Percentiles rank a stretch among this genome's conserved stretches.
Conservation (phyloP, 176 grass and related monocot species). For the Lolium multiflorum region DNA sequence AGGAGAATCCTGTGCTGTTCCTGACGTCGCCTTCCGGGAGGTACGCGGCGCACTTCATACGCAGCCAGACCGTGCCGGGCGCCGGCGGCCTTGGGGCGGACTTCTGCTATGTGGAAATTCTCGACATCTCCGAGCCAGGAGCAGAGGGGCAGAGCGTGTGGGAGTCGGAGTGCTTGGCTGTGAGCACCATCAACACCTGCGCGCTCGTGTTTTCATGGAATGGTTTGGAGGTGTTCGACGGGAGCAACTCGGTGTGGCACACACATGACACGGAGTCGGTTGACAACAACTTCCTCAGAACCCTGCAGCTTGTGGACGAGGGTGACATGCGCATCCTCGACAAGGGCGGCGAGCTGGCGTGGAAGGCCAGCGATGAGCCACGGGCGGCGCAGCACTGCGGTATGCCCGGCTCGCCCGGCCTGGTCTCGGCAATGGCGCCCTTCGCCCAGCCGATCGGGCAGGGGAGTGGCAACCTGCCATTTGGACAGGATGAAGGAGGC, state of each 20-base stretch:
- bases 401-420: slow-evolving; percentile 68
- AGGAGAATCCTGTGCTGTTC: slow-evolving; percentile 61
- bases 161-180: slow-evolving; percentile 85
- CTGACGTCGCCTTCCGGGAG: slow-evolving; percentile 76
- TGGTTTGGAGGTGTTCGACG: slow-evolving; percentile 90
- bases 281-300: slow-evolving; percentile 60
- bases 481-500: slow-evolving; percentile 41
- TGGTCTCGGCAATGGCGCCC: slow-evolving; percentile 55
- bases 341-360: slow-evolving; percentile 87
- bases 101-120: slow-evolving; percentile 89
- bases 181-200: slow-evolving; percentile 80
- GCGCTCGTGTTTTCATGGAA: slow-evolving; percentile 76
- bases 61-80: slow-evolving; percentile 52
- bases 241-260: slow-evolving; percentile 83
- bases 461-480: slow-evolving; percentile 64
- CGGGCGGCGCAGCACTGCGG: slow-evolving; percentile 79
- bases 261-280: slow-evolving; percentile 61
- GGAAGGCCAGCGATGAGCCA: slow-evolving; percentile 88
- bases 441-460: slow-evolving; percentile 68
- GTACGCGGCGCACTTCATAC: slow-evolving; percentile 74
- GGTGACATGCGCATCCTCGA: slow-evolving; percentile 97
- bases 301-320: slow-evolving; percentile 84
- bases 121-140: slow-evolving; percentile 41
- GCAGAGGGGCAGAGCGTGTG: slow-evolving; percentile 69
- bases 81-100: slow-evolving; percentile 83